Percentiles rank a stretch among this genome's conserved stretches.
phyloP scores from a whole-genome alignment of 176 grass and related monocot species.

The Pontederia paniculata region DNA sequence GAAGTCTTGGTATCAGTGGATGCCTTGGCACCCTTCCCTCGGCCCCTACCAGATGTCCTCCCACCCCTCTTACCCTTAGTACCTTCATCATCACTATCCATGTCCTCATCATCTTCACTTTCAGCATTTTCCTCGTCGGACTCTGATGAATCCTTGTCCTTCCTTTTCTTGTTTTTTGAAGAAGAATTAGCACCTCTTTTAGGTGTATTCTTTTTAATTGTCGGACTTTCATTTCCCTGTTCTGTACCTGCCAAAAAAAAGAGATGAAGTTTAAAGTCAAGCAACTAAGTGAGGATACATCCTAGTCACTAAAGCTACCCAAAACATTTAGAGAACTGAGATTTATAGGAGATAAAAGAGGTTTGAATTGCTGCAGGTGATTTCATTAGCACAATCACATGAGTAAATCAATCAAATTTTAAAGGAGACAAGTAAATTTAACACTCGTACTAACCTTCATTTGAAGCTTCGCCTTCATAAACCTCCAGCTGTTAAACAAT shows the following conservation, averaged over 20 bases:
- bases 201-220: constrained; percentile 40
- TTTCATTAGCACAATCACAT: too few relatives aligned
- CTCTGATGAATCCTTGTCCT: constrained; percentile 51
- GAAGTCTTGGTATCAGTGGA: constrained; percentile 28
- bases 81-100: constrained; percentile 33
- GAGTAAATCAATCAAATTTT: too few relatives aligned
- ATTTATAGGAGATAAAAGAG: background rate
- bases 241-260: constrained; percentile 24
- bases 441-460: constrained; percentile 41
- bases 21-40: constrained; percentile 45
- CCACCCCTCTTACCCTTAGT: constrained; percentile 37
- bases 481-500: constrained; percentile 60
- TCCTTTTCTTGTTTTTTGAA: constrained; percentile 47
- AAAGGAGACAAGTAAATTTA: too few relatives aligned
- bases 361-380: background rate
- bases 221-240: constrained; percentile 17
- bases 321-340: too few relatives aligned
- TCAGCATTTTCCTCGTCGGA: constrained; percentile 44
- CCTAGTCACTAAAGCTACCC: background rate
- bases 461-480: constrained; percentile 51
- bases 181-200: constrained; percentile 34
- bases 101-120: constrained; percentile 17
- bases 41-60: constrained; percentile 48
- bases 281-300: background rate
- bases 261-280: constrained; percentile 10